Evolutionary conservation across 2,329 filamentous ascomycete species (phyloP).

Genomic region (Thermoascus crustaceus): DNA sequence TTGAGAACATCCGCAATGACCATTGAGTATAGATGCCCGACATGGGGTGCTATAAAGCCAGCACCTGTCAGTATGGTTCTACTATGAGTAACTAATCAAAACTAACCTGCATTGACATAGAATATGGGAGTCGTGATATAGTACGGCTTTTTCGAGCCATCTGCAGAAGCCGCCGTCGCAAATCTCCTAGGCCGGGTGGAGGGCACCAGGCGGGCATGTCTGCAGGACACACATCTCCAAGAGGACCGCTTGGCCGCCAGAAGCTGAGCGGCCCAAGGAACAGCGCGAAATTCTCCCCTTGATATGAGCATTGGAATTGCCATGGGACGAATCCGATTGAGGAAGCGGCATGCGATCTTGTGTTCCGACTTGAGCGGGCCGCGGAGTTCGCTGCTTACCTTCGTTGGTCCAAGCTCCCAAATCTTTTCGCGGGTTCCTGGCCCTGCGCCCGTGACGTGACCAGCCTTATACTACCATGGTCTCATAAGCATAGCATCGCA

Average conservation of each 20-base stretch:
- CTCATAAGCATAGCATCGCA: not conserved
- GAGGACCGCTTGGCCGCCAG: conserved; percentile 13
- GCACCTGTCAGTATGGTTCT: not conserved
- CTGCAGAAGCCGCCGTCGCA: conserved; percentile 19
- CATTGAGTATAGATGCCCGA: conserved; percentile 92
- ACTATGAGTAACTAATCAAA: conserved; percentile 5
- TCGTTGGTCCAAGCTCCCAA: conserved; percentile 29
- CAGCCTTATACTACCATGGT: not conserved
- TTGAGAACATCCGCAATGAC: conserved; percentile 85
- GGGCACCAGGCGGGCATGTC: conserved; percentile 13
- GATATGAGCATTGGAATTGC: conserved; percentile 18
- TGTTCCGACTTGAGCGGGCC: conserved; percentile 4
- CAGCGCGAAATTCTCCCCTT: conserved; percentile 20
- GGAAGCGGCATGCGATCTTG: not conserved
- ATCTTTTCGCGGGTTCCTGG: conserved; percentile 6
- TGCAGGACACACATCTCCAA: conserved; percentile 26
- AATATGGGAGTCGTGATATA: conserved; percentile 97
- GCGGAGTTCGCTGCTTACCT: conserved; percentile 5
- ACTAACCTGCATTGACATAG: conserved; percentile 87
- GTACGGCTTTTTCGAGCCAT: conserved; percentile 60
- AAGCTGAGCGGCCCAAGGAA: conserved; percentile 24
- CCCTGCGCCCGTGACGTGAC: not conserved
- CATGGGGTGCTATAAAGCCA: conserved; percentile 64
- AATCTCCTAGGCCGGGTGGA: conserved; percentile 18
- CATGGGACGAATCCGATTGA: conserved; percentile 2